Conservation (phyloP, 176 grass and related monocot species). For the Triticum urartu region DNA sequence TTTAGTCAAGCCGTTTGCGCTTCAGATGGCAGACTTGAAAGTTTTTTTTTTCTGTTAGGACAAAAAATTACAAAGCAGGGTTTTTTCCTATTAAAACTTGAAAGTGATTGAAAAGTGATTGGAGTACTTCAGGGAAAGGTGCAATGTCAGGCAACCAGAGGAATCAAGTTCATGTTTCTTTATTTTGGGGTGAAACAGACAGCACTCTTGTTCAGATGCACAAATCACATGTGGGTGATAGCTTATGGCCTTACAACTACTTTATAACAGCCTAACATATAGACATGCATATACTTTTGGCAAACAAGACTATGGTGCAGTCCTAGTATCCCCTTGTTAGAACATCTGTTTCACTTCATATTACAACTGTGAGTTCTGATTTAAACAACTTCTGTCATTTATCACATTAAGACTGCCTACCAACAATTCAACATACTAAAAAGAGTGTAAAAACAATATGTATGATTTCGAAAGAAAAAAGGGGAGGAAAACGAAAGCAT, state of each 20-base stretch:
- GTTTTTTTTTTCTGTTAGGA: no score
- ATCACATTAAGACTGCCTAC: neutral
- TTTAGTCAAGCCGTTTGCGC: neutral
- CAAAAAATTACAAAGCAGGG: neutral
- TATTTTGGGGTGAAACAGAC: neutral
- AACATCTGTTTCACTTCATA: neutral
- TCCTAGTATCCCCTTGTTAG: neutral
- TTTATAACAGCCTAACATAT: neutral
- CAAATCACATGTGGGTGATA: neutral
- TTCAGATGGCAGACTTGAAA: neutral
- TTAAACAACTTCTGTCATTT: neutral
- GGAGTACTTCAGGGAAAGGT: neutral
- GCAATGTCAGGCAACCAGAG: neutral
- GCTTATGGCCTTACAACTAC: neutral
- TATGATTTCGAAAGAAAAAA: conserved; percentile 1
- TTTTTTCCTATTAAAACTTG: neutral
- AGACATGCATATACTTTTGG: neutral
- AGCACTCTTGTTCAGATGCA: neutral
- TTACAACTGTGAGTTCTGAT: neutral
- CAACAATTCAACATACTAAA: neutral
- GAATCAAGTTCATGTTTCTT: neutral
- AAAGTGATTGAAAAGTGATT: neutral
- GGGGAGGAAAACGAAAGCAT: neutral
- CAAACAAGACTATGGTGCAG: neutral
- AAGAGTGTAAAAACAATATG: neutral